A percentile compares a stretch with the other conserved stretches of the same genome.
These are phyloP conservation scores for Pichia nanzhaoensis DNA, from an alignment of 805 yeast species.

Conservation along the genomic window DNA sequence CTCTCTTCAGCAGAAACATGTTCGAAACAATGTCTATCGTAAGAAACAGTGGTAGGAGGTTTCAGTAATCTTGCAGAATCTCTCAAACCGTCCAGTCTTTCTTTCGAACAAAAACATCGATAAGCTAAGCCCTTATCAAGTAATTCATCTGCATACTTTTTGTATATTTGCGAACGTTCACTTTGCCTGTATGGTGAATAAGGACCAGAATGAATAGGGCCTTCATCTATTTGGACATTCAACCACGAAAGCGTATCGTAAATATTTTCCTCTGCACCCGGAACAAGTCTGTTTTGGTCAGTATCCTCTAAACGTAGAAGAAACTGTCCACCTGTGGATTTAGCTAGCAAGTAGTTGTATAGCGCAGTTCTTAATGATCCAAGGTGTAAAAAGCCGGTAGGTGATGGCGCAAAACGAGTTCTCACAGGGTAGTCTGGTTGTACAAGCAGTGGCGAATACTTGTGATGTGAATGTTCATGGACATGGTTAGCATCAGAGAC, in stretches of 20 bases:
- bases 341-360: conserved; percentile 80
- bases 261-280: conserved; percentile 78
- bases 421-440: conserved; percentile 54
- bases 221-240: conserved; percentile 71
- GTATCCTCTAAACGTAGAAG: conserved; percentile 87
- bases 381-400: conserved; percentile 90
- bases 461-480: conserved; percentile 10
- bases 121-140: conserved; percentile 70
- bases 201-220: conserved; percentile 71
- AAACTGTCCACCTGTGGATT: conserved; percentile 72
- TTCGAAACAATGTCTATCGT: conserved; percentile 74
- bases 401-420: conserved; percentile 96
- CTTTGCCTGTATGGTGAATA: conserved; percentile 86
- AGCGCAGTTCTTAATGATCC: conserved; percentile 93
- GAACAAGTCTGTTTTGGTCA: conserved; percentile 70
- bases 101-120: conserved; percentile 79
- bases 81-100: conserved; percentile 59
- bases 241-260: conserved; percentile 76
- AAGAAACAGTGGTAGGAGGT: conserved; percentile 90
- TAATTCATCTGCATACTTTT: conserved; percentile 48
- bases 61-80: conserved; percentile 65
- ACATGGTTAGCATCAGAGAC: too few species aligned
- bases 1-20: conserved; percentile 36
- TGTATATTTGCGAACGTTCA: conserved; percentile 63
- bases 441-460: conserved; percentile 5